Evolutionary conservation across 176 grass and related monocot species (phyloP), one percentile per base, ranked within the genome.

Genomic region (Dactylis glomerata): DNA sequence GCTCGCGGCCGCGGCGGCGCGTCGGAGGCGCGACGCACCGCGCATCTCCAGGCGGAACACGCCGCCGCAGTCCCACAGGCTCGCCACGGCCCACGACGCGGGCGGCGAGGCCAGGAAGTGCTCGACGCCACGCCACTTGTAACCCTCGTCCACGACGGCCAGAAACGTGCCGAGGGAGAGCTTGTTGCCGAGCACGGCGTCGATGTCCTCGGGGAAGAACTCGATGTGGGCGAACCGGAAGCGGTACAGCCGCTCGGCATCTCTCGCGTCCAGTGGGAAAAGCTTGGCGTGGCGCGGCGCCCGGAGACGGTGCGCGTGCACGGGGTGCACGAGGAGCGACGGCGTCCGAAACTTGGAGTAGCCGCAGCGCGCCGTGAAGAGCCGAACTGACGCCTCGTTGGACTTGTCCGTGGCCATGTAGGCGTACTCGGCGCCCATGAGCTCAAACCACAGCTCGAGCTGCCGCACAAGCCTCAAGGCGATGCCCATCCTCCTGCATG

Each of bases 281-380:
- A 99, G 63, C 2, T 80, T 31, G 13, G 78, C 71, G 28, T 49
- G 88, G 42, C 81, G 83, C 17, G 93, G 85, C 0, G 50, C 1
- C 10, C 61, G 75, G n/a, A 91, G 82, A 22, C 89, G 74, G 86
- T 96, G 96, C 30, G 86, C 79, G 83, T 95, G 92, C 81, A 99
- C 96, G 10, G 96, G 96, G 62, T 99, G 91, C 67, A 94, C 93
- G 13, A 96, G 93, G 28, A 99, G 92, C 11, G 96, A 95, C 32
- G 96, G 93, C 31, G 91, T 96, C 12, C 96, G 87, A 75, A 99
- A 99, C 89, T 96, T 96, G 84, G 89, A 83, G 91, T 96, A 99
- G 15, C 93, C 89, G 75, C 96, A 99, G 15, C 85, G 65, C 0
- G 61, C 86, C 6, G 89, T 96, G 86, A 99, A 99, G 73, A 99